Conservation (phyloP, 2,329 filamentous ascomycete species). For the Hypocreales sp. region DNA sequence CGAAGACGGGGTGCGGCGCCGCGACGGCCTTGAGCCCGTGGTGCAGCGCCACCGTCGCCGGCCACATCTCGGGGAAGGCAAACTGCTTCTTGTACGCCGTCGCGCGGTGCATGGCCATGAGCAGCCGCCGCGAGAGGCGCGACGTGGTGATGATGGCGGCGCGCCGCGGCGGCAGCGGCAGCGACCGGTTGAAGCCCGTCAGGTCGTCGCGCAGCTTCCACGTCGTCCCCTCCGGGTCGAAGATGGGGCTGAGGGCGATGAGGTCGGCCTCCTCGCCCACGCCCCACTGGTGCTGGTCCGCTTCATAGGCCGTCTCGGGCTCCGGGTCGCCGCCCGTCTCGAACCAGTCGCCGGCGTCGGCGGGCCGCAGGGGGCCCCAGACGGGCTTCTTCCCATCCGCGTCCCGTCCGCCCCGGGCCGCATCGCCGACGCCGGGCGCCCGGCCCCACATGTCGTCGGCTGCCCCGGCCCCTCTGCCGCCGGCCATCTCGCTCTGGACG, state of each 20-base stretch:
- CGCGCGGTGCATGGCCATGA: constrained; percentile 81
- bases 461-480: too few relatives aligned
- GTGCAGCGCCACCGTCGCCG: constrained; percentile 70
- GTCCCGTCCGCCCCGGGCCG: constrained; percentile 18
- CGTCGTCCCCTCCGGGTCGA: constrained; percentile 73
- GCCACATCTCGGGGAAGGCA: constrained; percentile 96
- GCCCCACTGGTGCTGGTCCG: constrained; percentile 75
- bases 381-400: constrained; percentile 43
- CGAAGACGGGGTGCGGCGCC: constrained; percentile 75
- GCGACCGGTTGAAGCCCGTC: constrained; percentile 58
- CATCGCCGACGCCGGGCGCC: constrained; percentile 25
- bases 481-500: constrained; percentile 58
- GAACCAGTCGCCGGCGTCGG: constrained; percentile 54
- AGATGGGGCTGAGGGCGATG: constrained; percentile 83
- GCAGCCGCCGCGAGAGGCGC: constrained; percentile 64
- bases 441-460: constrained; percentile 56
- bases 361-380: constrained; percentile 70
- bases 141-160: constrained; percentile 81
- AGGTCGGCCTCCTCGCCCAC: constrained; percentile 82
- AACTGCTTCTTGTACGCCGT: constrained; percentile 73
- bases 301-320: constrained; percentile 56
- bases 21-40: constrained; percentile 90
- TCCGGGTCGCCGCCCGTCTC: constrained; percentile 56
- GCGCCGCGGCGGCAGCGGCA: constrained; percentile 51
- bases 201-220: constrained; percentile 76